Conservation (phyloP, 2,329 filamentous ascomycete species). For the Penicillium sp. region DNA sequence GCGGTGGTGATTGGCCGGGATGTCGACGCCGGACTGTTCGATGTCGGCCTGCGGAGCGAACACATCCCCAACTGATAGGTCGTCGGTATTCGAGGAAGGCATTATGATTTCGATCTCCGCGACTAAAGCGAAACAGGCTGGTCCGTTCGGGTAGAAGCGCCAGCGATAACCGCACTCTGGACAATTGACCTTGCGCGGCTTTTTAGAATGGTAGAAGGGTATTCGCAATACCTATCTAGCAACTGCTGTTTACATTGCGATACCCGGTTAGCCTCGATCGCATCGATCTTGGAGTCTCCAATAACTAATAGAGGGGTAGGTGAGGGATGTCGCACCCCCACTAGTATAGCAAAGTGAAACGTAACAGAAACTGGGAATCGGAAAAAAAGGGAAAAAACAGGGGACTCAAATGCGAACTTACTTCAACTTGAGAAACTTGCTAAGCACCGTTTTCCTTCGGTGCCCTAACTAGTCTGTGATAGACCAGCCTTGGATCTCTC, state of each 20-base stretch:
- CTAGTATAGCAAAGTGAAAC: conserved; percentile 11
- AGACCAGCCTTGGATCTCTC: conserved; percentile 19
- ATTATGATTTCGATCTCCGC: conserved; percentile 14
- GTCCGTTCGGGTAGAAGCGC: neutral
- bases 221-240: conserved; percentile 15
- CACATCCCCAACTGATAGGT: conserved; percentile 41
- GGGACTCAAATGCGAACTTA: conserved; percentile 4
- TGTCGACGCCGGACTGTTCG: conserved; percentile 26
- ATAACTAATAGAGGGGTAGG: conserved; percentile 21
- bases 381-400: neutral
- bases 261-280: conserved; percentile 14
- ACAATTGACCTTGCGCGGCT: conserved; percentile 12
- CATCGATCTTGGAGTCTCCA: neutral
- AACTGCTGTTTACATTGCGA: conserved; percentile 10
- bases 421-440: conserved; percentile 15
- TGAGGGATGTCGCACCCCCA: conserved; percentile 19
- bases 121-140: neutral
- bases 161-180: conserved; percentile 8
- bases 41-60: conserved; percentile 40
- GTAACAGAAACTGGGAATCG: neutral
- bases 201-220: conserved; percentile 13
- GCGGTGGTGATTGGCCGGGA: conserved; percentile 22
- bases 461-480: conserved; percentile 6
- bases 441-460: conserved; percentile 11
- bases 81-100: conserved; percentile 29